Base-by-base conservation (phyloP, 1,284 basidiomycete species). In the Amylostereum chailletii region DNA sequence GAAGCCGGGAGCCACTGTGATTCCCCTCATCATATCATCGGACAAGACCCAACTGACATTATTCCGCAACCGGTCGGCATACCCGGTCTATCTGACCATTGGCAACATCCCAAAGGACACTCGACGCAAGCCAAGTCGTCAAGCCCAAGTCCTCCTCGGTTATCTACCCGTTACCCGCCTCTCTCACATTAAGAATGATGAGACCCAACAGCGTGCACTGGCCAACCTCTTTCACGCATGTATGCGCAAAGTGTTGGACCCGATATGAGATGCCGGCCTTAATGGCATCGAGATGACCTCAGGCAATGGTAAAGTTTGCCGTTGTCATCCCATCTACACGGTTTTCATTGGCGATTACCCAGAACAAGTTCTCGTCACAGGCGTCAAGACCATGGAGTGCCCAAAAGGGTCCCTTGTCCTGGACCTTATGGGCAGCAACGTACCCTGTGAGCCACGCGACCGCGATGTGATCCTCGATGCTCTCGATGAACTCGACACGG, bases 21-120 rank as follows among this genome's bases (percentile, higher is more conserved):
- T 42, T 6, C 40, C 40, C 8, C 6, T 42, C 6, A 42, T 42
- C 6, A 42, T 42, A 8, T 42, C 40, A 6, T 42, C 40, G 8
- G 40, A 42, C 40, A 42, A 42, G 19, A 42, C 40, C 6, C 40
- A 42, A 26, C 40, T 42, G 6, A 42, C 40, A 8, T 27, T 42
- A 6, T 42, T 42, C 40, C 40, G 40, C 40, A 42, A 42, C 40
- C 40, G 40, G 9, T 42, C 40, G 6, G 40, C 40, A 42, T 42
- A 42, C 27, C 40, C 40, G 8, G 40, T 42, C 8, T 42, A 71
- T 54, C 71, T 74, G n/a, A 72, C 68, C 0, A 69, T 74, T 40
- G 69, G 71, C 3, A 73, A 72, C 49, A 58, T 75, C 7, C 68
- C 70, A 0, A 72, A 74, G 46, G 61, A 65, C 7, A 65, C 71